Base-by-base conservation (phyloP, 495 filamentous ascomycete genomes). In the Haplographium delicatum region DNA sequence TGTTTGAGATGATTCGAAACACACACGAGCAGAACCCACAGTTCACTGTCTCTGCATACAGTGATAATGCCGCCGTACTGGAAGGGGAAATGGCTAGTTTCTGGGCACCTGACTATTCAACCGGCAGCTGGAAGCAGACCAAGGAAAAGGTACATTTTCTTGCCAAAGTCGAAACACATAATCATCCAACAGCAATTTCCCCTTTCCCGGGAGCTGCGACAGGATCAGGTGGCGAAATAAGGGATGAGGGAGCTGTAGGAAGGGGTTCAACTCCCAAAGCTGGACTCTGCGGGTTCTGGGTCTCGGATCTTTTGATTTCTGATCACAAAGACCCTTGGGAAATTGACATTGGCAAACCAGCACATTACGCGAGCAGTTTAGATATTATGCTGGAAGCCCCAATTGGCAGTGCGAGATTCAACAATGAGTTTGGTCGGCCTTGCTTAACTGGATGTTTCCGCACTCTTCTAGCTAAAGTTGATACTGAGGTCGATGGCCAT, bases 341-440 rank as follows among this genome's bases (percentile, higher is more conserved):
- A 63, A 71, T 86, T 5, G 85, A 95, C 58, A 78, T 95, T 49
- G 94, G 93, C 34, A 91, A 84, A 59, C 93, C 93, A 3, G 77
- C 79, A 19, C 94, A 98, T 68, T 91, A 95, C 50, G 89, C 94
- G 3, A 94, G 86, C 72, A 84, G 84, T 60, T 69, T 97, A 33
- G 89, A 97, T 61, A 96, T 98, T 58, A 97, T 98, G 91, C 71
- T 96, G 13, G 91, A 97, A 62, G 93, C 90, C 2, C 91, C 91
- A 1, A 90, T 98, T 55, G 93, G 93, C 22, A 90, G 87, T 57
- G 91, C 93, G 42, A 80, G 87, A 13, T 97, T 90, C 71, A 97
- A 97, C 76, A 98, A 98, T 60, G 93, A 98, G 57, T 97, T 96
- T 62, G 93, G 93, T 24, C 78, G 94, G n/a, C 93, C 94, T 28